A percentile compares a stretch with the other conserved stretches of the same genome.
Evolutionary conservation across 352 stramenopile genomes (phyloP).

Genomic region (Halophytophthora polymorphica): DNA sequence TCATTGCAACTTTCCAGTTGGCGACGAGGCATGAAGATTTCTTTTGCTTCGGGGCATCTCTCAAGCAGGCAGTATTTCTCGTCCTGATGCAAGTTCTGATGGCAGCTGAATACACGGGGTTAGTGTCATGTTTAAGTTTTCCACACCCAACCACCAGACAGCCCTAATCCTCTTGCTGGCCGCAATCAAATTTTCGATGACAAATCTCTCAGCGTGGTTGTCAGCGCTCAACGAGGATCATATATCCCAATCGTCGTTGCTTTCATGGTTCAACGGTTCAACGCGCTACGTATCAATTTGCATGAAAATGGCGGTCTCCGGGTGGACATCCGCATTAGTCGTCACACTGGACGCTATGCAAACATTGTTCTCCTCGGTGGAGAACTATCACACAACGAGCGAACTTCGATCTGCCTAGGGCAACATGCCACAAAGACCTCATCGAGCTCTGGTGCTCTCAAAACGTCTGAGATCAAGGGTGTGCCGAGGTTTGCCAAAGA

Average conservation of each 20-base stretch:
- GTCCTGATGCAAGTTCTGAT: neutral
- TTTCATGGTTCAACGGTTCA: conserved; percentile 18
- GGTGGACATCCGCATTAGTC: conserved; percentile 1
- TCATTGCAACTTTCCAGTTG: neutral
- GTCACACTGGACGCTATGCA: conserved; percentile 11
- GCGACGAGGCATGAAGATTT: neutral
- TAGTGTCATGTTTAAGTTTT: neutral
- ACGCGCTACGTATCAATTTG: conserved; percentile 12
- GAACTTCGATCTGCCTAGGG: too few relatives aligned
- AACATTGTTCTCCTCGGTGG: neutral
- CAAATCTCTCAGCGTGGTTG: conserved; percentile 4
- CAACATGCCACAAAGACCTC: too few relatives aligned
- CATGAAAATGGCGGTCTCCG: conserved; percentile 13
- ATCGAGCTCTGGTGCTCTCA: too few relatives aligned
- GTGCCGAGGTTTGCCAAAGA: too few relatives aligned
- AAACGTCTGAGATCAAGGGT: too few relatives aligned
- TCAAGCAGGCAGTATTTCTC: neutral
- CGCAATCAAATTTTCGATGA: conserved; percentile 6
- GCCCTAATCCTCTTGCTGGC: conserved; percentile 1
- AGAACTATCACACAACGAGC: neutral
- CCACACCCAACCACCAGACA: neutral
- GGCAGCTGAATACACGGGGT: neutral
- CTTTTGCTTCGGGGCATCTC: neutral
- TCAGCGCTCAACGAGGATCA: conserved; percentile 5
- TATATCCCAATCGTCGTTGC: conserved; percentile 9